Evolutionary conservation across 192 early-diverging fungal species (phyloP), one percentile per base, ranked within the genome.

Genomic region (Umbelopsis vinacea): DNA sequence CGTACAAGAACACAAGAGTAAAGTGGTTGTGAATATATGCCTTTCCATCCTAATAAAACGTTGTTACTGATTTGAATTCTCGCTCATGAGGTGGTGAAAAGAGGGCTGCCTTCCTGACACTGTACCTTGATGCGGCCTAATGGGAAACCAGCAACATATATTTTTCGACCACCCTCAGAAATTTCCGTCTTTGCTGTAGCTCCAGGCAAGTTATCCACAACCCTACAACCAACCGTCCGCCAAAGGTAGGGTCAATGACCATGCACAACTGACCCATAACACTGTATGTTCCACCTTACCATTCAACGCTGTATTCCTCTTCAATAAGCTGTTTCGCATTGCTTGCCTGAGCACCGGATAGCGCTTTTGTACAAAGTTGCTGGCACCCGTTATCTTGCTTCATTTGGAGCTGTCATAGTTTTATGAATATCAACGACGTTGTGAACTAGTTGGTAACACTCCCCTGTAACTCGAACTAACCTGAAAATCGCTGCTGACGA

Each of bases 121-220:
- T 50, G 1, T 69, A 47, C 67, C 23, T 69, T 9, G 21, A 53
- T 26, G 63, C 63, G 40, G 9, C 90, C 90, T 43, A 91, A 68
- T 2, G 78, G 74, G 69, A 91, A 91, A 38, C 90, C 90, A 4
- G 87, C 81, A 68, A 82, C 80, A 54, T 89, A 89, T 48, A 79
- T 82, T 15, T 78, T 69, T 1, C 69, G 71, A 48, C 66, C 72
- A 35, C 75, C 83, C 6, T 79, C 74, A 21, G 23, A 26, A 37
- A 69, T 72, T 23, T 74, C 67, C 12, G 66, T 77, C 29, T 74
- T 78, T 47, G 79, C 82, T 3, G 88, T 89, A 4, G 90, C 90
- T 21, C 85, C 85, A 0, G 90, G 90, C 57, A 91, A 70, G 71
- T 90, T 89, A 71, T 91, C 90, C 0, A 90, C 83, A 33, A 91